Percentiles rank a stretch among this genome's conserved stretches.
These are phyloP conservation scores for Debaryomyces prosopidis DNA, from an alignment of 805 yeast species.

Conservation along the genomic window DNA sequence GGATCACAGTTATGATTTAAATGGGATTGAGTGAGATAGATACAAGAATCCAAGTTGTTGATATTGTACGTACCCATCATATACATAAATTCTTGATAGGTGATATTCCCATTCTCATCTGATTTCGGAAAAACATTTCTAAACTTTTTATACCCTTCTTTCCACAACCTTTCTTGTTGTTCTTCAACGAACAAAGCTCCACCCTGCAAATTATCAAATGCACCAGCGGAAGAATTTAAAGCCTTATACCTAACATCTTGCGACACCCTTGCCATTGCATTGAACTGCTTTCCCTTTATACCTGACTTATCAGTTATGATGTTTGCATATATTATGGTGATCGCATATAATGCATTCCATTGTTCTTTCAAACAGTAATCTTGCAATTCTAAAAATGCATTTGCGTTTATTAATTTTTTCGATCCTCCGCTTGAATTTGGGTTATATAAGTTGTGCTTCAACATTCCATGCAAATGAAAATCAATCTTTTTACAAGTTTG, in stretches of 20 bases:
- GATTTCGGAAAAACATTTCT: slow-evolving; percentile 46
- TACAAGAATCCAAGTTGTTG: slow-evolving; percentile 65
- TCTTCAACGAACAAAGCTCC: slow-evolving; percentile 57
- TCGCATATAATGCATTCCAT: slow-evolving; percentile 69
- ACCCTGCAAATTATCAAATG: slow-evolving; percentile 51
- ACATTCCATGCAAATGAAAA: slow-evolving; percentile 47
- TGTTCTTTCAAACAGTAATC: slow-evolving; percentile 62
- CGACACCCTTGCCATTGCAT: slow-evolving; percentile 66
- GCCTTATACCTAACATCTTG: slow-evolving; percentile 66
- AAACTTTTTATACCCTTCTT: slow-evolving; percentile 53
- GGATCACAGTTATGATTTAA: slow-evolving; percentile 79
- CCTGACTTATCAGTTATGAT: slow-evolving; percentile 44
- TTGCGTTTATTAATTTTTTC: slow-evolving; percentile 39
- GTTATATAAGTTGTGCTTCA: slow-evolving; percentile 53
- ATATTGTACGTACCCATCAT: slow-evolving; percentile 74
- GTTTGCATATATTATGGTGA: slow-evolving; percentile 56
- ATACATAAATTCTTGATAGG: slow-evolving; percentile 56
- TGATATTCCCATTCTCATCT: slow-evolving; percentile 22
- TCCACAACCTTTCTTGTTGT: slow-evolving; percentile 60
- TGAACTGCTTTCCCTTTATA: slow-evolving; percentile 45
- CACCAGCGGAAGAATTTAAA: slow-evolving; percentile 54
- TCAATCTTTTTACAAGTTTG: slow-evolving; percentile 57
- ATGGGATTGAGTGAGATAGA: slow-evolving; percentile 65
- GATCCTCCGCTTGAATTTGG: slow-evolving; percentile 26
- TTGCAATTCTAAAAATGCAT: slow-evolving; percentile 57